Evolutionary conservation across 2,329 filamentous ascomycete genomes (phyloP).

Genomic region (Trichoderma sp.): DNA sequence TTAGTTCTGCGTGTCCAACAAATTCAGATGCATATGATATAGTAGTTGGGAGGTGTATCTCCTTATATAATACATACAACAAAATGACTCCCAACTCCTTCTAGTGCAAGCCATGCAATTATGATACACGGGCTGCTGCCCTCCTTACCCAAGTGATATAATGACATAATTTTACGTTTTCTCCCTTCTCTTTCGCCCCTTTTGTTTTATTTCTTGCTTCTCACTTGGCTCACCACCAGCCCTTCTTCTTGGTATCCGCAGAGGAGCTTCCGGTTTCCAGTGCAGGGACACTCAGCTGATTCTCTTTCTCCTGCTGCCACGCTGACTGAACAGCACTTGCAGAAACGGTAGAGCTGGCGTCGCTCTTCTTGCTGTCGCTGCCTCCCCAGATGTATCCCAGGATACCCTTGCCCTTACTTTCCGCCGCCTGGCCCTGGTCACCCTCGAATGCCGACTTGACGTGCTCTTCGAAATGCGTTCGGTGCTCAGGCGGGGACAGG

Average conservation of each 20-base stretch:
- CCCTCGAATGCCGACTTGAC: conserved; percentile 38
- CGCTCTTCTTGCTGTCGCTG: conserved; percentile 29
- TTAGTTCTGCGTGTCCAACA: conserved; percentile 5
- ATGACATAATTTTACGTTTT: conserved; percentile 22
- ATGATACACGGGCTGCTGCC: conserved; percentile 41
- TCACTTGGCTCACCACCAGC: conserved; percentile 51
- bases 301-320: conserved; percentile 53
- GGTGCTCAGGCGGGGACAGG: conserved; percentile 48
- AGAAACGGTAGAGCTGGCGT: conserved; percentile 25
- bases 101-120: conserved; percentile 47
- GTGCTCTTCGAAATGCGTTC: conserved; percentile 41
- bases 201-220: conserved; percentile 29
- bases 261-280: conserved; percentile 36
- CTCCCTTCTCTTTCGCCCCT: conserved; percentile 22
- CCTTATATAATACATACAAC: conserved; percentile 37
- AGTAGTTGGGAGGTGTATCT: conserved; percentile 27
- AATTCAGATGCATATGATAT: conserved; percentile 18
- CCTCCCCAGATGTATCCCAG: conserved; percentile 39
- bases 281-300: conserved; percentile 50
- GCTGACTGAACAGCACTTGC: conserved; percentile 31
- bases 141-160: conserved; percentile 21
- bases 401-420: conserved; percentile 36
- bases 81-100: conserved; percentile 45
- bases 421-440: conserved; percentile 24
- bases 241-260: conserved; percentile 48